phyloP scores from a whole-genome alignment of 495 filamentous ascomycete species.

The Sphaerosporella brunnea region DNA sequence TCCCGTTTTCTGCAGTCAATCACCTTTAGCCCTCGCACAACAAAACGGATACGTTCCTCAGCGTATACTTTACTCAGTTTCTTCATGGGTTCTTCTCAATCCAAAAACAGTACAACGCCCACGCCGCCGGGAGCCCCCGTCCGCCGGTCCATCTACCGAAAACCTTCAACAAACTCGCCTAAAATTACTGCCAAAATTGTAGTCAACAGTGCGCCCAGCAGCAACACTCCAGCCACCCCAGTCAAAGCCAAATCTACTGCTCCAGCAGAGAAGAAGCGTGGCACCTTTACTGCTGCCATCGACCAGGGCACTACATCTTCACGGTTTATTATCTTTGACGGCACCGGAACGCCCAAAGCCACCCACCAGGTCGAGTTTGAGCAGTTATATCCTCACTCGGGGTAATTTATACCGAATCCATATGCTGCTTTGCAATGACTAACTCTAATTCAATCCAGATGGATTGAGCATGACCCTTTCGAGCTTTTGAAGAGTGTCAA shows the following conservation, averaged over 20 bases:
- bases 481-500: constrained; percentile 66
- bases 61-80: too few relatives aligned
- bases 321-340: constrained; percentile 81
- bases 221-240: background rate
- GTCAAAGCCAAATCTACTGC: background rate
- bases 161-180: too few relatives aligned
- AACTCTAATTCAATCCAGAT: constrained; percentile 37
- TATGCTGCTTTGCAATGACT: background rate
- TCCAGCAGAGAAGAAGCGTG: constrained; percentile 7
- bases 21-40: background rate
- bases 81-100: constrained; percentile 3
- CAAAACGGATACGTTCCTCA: too few relatives aligned
- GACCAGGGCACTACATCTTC: constrained; percentile 91
- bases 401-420: constrained; percentile 39
- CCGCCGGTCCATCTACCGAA: background rate
- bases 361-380: constrained; percentile 84
- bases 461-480: constrained; percentile 83
- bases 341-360: constrained; percentile 57
- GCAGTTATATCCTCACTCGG: constrained; percentile 73
- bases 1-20: background rate
- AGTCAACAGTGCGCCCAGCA: background rate
- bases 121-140: background rate
- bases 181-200: background rate
- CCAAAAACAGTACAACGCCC: background rate
- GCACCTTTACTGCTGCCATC: constrained; percentile 49